Evolutionary conservation across 2,329 filamentous ascomycete species (phyloP).

Genomic region (Scedosporium apiospermum): DNA sequence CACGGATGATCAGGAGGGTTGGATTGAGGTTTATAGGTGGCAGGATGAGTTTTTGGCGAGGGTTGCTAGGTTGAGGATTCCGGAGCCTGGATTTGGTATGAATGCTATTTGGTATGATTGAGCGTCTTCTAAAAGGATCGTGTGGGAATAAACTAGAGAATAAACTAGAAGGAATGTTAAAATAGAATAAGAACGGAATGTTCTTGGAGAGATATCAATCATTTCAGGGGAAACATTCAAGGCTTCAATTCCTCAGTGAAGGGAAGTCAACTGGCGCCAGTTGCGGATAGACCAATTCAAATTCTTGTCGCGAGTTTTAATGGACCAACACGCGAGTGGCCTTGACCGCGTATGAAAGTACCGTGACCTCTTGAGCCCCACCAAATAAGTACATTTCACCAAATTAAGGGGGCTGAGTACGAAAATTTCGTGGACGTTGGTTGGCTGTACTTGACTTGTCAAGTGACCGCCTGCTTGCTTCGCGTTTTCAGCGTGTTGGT

Average conservation of each 20-base stretch:
- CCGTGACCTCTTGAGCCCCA: neutral
- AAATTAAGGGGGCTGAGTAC: neutral
- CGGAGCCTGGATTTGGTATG: conserved; percentile 89
- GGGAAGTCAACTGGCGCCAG: neutral
- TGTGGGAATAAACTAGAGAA: neutral
- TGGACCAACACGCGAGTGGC: neutral
- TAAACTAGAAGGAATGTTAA: neutral
- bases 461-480: conserved; percentile 26
- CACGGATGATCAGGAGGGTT: conserved; percentile 81
- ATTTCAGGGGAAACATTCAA: neutral
- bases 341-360: neutral
- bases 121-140: neutral
- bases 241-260: neutral
- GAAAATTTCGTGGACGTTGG: neutral
- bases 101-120: conserved; percentile 89
- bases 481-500: conserved; percentile 19
- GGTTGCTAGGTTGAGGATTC: conserved; percentile 67
- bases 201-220: neutral
- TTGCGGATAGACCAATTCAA: neutral
- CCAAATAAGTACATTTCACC: neutral
- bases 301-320: neutral
- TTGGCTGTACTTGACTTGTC: conserved; percentile 9
- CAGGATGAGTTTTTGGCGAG: conserved; percentile 69
- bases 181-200: neutral
- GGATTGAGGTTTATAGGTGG: conserved; percentile 83